These are phyloP conservation scores for Penicillium robsamsonii DNA, from an alignment of 495 filamentous ascomycete genomes.

Conservation along the genomic window DNA sequence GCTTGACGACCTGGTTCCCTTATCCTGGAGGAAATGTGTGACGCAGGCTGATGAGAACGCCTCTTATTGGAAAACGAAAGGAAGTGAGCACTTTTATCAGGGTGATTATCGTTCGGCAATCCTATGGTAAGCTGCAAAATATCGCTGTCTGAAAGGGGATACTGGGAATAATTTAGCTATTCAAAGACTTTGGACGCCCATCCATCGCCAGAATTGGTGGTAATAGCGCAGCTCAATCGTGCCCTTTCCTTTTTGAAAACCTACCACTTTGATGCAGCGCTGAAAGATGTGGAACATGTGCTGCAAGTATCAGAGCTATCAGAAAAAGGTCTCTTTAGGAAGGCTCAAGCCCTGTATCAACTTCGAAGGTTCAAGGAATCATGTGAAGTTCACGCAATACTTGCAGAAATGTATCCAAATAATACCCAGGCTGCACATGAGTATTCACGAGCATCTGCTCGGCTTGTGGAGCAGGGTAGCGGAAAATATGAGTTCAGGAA, in stretches of 20 bases:
- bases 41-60: conserved; percentile 23
- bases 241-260: conserved; percentile 44
- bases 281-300: conserved; percentile 40
- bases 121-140: conserved; percentile 22
- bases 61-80: conserved; percentile 37
- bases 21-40: conserved; percentile 31
- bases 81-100: conserved; percentile 35
- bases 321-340: conserved; percentile 49
- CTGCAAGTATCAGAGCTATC: conserved; percentile 23
- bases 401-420: conserved; percentile 26
- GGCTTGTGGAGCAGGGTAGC: conserved; percentile 21
- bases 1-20: conserved; percentile 33
- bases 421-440: conserved; percentile 20
- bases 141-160: conserved; percentile 2
- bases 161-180: conserved; percentile 25
- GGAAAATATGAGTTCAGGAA: conserved; percentile 46
- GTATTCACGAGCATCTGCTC: conserved; percentile 16
- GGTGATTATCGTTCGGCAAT: conserved; percentile 21
- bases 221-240: conserved; percentile 41
- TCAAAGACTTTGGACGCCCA: conserved; percentile 24
- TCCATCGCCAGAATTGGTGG: conserved; percentile 15
- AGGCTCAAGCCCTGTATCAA: conserved; percentile 46
- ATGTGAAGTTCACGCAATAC: conserved; percentile 21
- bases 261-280: conserved; percentile 47
- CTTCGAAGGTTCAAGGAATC: conserved; percentile 42